phyloP scores from a whole-genome alignment of 169 alveolate species.

The Blepharisma undulans region DNA sequence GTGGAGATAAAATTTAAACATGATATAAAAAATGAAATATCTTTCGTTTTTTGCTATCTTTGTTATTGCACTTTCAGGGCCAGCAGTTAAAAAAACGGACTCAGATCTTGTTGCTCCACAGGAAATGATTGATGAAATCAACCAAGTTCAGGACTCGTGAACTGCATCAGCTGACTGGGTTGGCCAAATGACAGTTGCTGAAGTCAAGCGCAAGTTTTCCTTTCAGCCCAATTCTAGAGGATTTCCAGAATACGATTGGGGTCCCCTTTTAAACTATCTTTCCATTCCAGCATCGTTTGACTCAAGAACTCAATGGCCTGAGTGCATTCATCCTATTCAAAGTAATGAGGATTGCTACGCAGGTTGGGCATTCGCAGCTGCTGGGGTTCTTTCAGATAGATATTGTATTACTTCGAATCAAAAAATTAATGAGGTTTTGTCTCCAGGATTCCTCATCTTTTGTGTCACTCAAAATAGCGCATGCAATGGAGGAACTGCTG shows the following conservation, averaged over 20 bases:
- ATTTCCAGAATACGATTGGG: background rate
- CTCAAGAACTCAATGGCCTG: slow-evolving; percentile 48
- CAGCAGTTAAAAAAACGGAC: background rate
- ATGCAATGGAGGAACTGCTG: slow-evolving; percentile 54
- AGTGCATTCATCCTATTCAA: slow-evolving; percentile 72
- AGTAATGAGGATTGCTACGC: slow-evolving; percentile 85
- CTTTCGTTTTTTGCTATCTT: background rate
- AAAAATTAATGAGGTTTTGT: slow-evolving; percentile 44
- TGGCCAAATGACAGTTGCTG: slow-evolving; percentile 15
- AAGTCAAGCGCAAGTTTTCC: background rate
- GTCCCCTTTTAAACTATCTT: background rate
- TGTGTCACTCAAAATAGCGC: slow-evolving; percentile 69
- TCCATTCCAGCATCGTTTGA: slow-evolving; percentile 58
- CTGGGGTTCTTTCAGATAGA: slow-evolving; percentile 85
- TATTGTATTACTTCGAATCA: slow-evolving; percentile 67
- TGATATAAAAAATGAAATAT: too few species aligned
- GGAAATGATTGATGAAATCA: background rate
- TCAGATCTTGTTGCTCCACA: slow-evolving; percentile 1
- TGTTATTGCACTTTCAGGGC: background rate
- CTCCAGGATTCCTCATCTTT: slow-evolving; percentile 67
- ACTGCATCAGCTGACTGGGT: slow-evolving; percentile 20
- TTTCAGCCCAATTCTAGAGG: background rate
- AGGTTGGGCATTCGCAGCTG: slow-evolving; percentile 90
- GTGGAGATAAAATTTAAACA: too few species aligned
- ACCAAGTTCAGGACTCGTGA: background rate